Conservation (phyloP, 139 green algal species). For the Closterium sp. region DNA sequence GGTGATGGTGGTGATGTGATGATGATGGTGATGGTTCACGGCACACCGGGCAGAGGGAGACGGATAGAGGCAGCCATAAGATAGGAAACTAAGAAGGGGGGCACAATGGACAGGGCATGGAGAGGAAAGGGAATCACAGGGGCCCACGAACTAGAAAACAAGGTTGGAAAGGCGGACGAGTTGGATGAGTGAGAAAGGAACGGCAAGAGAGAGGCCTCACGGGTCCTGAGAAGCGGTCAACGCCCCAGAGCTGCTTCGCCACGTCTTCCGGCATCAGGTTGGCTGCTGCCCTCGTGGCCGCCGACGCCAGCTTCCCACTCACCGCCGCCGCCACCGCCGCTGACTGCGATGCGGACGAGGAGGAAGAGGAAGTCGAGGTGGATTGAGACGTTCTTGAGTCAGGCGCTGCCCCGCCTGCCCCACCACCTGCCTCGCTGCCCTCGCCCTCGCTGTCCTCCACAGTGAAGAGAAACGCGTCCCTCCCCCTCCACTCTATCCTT, state of each 20-base stretch:
- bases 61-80: too few species aligned
- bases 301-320: background rate
- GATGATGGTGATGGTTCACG: too few species aligned
- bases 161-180: too few species aligned
- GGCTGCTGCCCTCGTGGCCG: background rate
- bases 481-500: background rate
- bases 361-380: background rate
- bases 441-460: background rate
- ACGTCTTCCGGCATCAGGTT: background rate
- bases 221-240: background rate
- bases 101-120: too few species aligned
- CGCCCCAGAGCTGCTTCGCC: background rate
- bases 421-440: background rate
- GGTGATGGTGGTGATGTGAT: too few species aligned
- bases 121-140: too few species aligned
- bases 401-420: too few species aligned
- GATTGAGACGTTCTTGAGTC: background rate
- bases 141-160: too few species aligned
- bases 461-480: background rate
- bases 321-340: background rate
- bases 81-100: too few species aligned
- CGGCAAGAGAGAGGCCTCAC: background rate
- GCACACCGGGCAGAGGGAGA: too few species aligned
- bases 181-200: too few species aligned
- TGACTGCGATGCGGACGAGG: background rate